Evolutionary conservation across 495 filamentous ascomycete genomes (phyloP).

Genomic region (Pyrenula aspistea): DNA sequence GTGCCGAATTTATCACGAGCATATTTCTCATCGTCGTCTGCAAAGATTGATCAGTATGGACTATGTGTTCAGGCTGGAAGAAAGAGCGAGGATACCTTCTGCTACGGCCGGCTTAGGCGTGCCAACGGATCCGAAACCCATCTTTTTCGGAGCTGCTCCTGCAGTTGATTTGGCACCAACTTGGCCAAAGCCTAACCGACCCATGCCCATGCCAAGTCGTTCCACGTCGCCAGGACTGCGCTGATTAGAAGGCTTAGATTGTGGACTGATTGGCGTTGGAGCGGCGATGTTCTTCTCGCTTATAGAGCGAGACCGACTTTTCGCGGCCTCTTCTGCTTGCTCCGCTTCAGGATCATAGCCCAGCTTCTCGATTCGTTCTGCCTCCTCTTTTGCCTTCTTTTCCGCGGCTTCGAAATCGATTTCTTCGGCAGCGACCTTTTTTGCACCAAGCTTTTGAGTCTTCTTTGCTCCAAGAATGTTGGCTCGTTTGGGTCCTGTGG

Average conservation of each 20-base stretch:
- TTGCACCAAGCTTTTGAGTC: conserved; percentile 72
- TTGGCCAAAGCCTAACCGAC: conserved; percentile 82
- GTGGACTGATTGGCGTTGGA: conserved; percentile 67
- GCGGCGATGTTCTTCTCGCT: conserved; percentile 48
- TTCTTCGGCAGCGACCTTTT: conserved; percentile 68
- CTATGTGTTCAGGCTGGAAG: neutral
- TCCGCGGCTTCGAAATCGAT: conserved; percentile 97
- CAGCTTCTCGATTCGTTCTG: conserved; percentile 90
- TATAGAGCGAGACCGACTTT: conserved; percentile 31
- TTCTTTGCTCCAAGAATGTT: conserved; percentile 88
- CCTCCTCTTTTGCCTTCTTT: conserved; percentile 93
- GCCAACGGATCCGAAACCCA: conserved; percentile 80
- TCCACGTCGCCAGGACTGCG: conserved; percentile 67
- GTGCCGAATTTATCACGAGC: conserved; percentile 73
- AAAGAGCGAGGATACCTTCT: conserved; percentile 44
- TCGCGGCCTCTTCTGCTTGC: conserved; percentile 44
- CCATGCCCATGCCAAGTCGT: conserved; percentile 82
- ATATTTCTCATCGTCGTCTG: conserved; percentile 61
- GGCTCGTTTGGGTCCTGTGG: conserved; percentile 55
- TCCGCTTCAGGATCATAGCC: conserved; percentile 95
- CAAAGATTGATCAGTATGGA: conserved; percentile 10
- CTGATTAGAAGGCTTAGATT: conserved; percentile 37
- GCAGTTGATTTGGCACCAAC: conserved; percentile 52
- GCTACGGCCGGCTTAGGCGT: conserved; percentile 46
- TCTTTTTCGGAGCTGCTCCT: conserved; percentile 54